These are phyloP conservation scores for Tephrocybe sp. DNA, from an alignment of 768 basidiomycete species.

Conservation along the genomic window DNA sequence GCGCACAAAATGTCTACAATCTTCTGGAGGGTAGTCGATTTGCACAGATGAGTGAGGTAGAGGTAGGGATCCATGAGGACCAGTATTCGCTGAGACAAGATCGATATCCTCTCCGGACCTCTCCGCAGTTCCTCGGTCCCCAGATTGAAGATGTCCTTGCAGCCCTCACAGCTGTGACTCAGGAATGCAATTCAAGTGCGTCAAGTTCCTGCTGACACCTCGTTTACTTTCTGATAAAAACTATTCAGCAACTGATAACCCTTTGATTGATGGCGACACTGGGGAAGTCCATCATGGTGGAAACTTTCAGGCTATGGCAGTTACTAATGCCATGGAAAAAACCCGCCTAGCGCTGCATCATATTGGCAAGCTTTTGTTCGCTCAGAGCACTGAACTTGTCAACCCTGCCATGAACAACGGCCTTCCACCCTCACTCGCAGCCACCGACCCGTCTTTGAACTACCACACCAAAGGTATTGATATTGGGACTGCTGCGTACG, in stretches of 20 bases:
- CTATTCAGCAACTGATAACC: slow-evolving; percentile 75
- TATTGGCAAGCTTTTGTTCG: slow-evolving; percentile 68
- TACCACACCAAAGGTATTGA: slow-evolving; percentile 79
- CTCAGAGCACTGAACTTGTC: slow-evolving; percentile 70
- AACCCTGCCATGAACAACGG: slow-evolving; percentile 83
- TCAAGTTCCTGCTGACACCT: slow-evolving; percentile 6
- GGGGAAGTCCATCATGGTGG: slow-evolving; percentile 73
- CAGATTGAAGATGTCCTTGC: slow-evolving; percentile 73
- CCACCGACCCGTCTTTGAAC: slow-evolving; percentile 72
- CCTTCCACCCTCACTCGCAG: slow-evolving; percentile 70
- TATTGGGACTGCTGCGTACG: slow-evolving; percentile 80
- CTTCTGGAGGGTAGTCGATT: slow-evolving; percentile 62
- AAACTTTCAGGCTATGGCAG: slow-evolving; percentile 85
- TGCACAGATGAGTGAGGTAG: slow-evolving; percentile 57
- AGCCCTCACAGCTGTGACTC: slow-evolving; percentile 54
- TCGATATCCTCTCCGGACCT: slow-evolving; percentile 64
- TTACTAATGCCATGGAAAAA: slow-evolving; percentile 84
- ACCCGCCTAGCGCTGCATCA: slow-evolving; percentile 70
- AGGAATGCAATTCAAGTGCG: slow-evolving; percentile 80
- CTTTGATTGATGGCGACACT: slow-evolving; percentile 68
- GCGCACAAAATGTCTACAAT: slow-evolving; percentile 57
- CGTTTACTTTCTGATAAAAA: slow-evolving; percentile 4
- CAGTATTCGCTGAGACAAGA: slow-evolving; percentile 73
- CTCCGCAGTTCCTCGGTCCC: slow-evolving; percentile 78
- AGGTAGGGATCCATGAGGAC: slow-evolving; percentile 63